Evolutionary conservation across 352 stramenopile species (phyloP).

Genomic region (Phytophthora brassicae): DNA sequence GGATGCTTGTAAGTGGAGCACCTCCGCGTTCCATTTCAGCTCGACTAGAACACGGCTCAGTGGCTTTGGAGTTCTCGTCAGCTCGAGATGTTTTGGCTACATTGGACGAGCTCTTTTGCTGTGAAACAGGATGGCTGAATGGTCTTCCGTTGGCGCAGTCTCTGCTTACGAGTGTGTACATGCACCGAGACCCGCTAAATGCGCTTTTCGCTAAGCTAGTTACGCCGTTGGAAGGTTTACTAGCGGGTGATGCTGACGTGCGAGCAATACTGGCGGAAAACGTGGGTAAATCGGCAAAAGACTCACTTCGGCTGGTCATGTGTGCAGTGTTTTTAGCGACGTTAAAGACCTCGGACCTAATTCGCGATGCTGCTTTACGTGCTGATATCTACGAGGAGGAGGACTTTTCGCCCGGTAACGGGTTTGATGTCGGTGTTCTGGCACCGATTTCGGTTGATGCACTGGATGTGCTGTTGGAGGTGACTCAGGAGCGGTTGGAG

Average conservation of each 20-base stretch:
- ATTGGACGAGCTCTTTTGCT: conserved; percentile 74
- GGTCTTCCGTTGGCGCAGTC: conserved; percentile 87
- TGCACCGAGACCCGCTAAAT: conserved; percentile 73
- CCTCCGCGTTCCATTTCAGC: conserved; percentile 58
- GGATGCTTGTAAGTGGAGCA: conserved; percentile 67
- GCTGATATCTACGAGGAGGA: conserved; percentile 97
- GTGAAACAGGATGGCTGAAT: conserved; percentile 79
- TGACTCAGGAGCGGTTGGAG: conserved; percentile 54
- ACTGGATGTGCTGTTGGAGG: conserved; percentile 41
- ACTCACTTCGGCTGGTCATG: conserved; percentile 77
- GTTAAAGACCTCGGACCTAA: conserved; percentile 76
- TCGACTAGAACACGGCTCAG: conserved; percentile 40
- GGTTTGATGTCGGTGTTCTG: conserved; percentile 60
- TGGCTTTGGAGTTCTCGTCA: conserved; percentile 68
- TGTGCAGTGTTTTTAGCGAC: conserved; percentile 62
- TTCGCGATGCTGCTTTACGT: conserved; percentile 84
- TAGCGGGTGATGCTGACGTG: conserved; percentile 28
- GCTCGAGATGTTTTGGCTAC: conserved; percentile 73
- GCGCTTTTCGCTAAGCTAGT: conserved; percentile 65
- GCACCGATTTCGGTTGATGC: conserved; percentile 41
- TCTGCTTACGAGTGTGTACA: conserved; percentile 89
- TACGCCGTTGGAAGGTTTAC: conserved; percentile 30
- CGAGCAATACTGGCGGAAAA: conserved; percentile 31
- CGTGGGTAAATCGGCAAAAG: conserved; percentile 36
- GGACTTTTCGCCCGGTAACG: conserved; percentile 87